A percentile compares a stretch with the other conserved stretches of the same genome.
phyloP scores from a whole-genome alignment of 176 grass and related monocot species.

The Alloteropsis semialata region DNA sequence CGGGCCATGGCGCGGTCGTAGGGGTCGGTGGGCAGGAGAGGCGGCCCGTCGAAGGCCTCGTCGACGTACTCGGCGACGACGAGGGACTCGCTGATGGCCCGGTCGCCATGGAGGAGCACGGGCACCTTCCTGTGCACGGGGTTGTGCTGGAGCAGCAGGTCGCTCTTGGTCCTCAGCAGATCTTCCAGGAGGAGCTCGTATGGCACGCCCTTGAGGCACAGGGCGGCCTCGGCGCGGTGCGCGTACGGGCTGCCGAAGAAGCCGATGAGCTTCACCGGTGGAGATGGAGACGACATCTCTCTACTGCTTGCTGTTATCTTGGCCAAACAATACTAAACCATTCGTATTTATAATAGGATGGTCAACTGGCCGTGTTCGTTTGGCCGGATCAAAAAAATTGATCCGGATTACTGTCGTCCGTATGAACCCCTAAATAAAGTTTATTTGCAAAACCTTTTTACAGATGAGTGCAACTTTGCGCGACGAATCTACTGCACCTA shows the following conservation, averaged over 20 bases:
- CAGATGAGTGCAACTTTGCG: no score
- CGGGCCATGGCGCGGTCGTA: constrained; percentile 14
- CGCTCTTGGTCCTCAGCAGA: constrained; percentile 40
- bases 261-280: constrained; percentile 43
- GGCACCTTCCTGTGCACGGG: constrained; percentile 43
- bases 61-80: constrained; percentile 44
- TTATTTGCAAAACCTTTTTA: no score
- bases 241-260: constrained; percentile 36
- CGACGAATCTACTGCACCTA: no score
- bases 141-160: constrained; percentile 36
- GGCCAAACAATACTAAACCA: not conserved
- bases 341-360: not conserved
- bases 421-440: no score
- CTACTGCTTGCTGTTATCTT: not conserved
- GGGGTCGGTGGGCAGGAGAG: not conserved
- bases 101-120: constrained; percentile 35
- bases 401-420: no score
- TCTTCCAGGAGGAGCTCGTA: constrained; percentile 44
- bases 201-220: constrained; percentile 41
- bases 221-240: constrained; percentile 30
- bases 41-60: constrained; percentile 18
- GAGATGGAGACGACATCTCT: not conserved
- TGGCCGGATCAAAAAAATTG: no score
- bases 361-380: no score
- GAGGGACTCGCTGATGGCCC: constrained; percentile 30